Evolutionary conservation across 441 rosid genomes (phyloP), one percentile per base, ranked within the genome.

Genomic region (Adansonia gregorii): DNA sequence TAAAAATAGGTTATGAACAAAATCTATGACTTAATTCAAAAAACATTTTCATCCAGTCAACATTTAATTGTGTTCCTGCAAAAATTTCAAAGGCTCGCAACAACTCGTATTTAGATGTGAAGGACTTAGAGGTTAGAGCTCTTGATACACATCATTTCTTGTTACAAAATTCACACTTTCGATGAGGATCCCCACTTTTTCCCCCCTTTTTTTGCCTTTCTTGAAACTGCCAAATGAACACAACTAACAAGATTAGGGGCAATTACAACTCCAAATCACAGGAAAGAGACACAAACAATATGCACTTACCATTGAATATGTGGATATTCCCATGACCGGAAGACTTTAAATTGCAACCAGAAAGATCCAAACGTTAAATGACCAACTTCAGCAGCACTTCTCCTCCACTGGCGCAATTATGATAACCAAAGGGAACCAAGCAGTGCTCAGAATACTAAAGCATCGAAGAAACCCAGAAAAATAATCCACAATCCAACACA

Each of bases 241-340:
- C 6, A 49, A 24, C 11, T 24, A 24, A 49, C 20, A 48, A 49
- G 43, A 24, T 7, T 15, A 70, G 20, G 45, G 12, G 22, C 12
- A 70, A 70, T 14, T 24, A 27, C 22, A 70, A 51, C 74, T 51
- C 43, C 74, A 70, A 70, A 69, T 24, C 59, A 49, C 24, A 70
- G 45, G 60, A 51, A 49, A 22, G 19, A 27, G 14, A 51, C 11
- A n/a, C 45, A 51, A 69, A 70, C 14, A 24, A 24, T 27, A 51
- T 45, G 14, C 43, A 67, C 55, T 70, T 70, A 51, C 45, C 46
- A 70, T 22, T 43, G 46, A 70, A 70, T 27, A 3, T 70, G 22
- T 27, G 45, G 59, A 70, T 51, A 70, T 15, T 69, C 60, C 60
- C 59, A 70, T 70, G 60, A 51, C 22, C 20, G 2, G 24, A 15